phyloP scores from a whole-genome alignment of 2,329 filamentous ascomycete genomes.

The Sarocladiaceae sp. region DNA sequence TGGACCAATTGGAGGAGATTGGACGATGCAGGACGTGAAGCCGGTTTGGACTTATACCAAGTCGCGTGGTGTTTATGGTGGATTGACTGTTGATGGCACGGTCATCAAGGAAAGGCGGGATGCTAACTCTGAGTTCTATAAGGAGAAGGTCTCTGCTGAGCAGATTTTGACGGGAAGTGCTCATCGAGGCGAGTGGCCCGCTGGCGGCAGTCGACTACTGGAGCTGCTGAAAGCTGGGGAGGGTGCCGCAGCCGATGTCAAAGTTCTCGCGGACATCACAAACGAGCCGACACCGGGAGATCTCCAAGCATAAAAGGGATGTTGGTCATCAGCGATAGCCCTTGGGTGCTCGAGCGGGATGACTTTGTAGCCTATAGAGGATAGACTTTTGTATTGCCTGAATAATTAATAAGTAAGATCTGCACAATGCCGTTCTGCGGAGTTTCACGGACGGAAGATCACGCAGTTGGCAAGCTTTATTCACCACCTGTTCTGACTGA shows the following conservation, averaged over 20 bases:
- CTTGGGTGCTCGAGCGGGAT: too few relatives aligned
- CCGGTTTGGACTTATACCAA: slow-evolving; percentile 43
- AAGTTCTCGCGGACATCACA: not conserved
- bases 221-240: not conserved
- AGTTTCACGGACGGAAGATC: too few relatives aligned
- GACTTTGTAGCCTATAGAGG: too few relatives aligned
- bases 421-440: too few relatives aligned
- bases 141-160: slow-evolving; percentile 22
- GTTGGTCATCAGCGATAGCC: not conserved
- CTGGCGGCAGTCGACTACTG: not conserved
- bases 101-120: slow-evolving; percentile 68
- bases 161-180: slow-evolving; percentile 9
- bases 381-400: too few relatives aligned
- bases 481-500: too few relatives aligned
- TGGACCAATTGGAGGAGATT: slow-evolving; percentile 53
- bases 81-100: slow-evolving; percentile 69
- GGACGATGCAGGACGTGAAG: slow-evolving; percentile 57
- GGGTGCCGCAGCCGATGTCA: not conserved
- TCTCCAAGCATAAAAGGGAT: not conserved
- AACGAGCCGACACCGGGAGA: not conserved
- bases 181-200: not conserved
- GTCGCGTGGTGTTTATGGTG: slow-evolving; percentile 64
- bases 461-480: too few relatives aligned
- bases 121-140: slow-evolving; percentile 70
- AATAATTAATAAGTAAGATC: too few relatives aligned